phyloP scores from a whole-genome alignment of 2,329 filamentous ascomycete genomes.

The Aspergillus novofumigatus region DNA sequence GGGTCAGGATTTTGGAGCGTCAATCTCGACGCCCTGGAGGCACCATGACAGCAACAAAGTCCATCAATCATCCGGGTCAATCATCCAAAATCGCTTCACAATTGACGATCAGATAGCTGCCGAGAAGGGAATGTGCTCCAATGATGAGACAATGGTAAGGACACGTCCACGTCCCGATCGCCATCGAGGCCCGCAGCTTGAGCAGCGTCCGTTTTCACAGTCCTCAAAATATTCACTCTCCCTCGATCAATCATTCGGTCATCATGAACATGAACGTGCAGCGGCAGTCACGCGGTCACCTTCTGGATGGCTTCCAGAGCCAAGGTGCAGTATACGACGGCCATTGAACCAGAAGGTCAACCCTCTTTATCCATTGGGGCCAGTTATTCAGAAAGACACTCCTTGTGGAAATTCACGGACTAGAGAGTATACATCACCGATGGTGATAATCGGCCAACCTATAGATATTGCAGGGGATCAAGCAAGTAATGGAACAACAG shows the following conservation, averaged over 20 bases:
- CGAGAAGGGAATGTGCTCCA: conserved; percentile 12
- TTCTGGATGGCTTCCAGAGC: conserved; percentile 15
- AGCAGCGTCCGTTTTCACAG: neutral
- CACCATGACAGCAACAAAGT: neutral
- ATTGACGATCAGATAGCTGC: conserved; percentile 26
- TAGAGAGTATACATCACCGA: neutral
- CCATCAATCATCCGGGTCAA: neutral
- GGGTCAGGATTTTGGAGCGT: neutral
- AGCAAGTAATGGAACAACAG: neutral
- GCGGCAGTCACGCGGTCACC: conserved; percentile 1
- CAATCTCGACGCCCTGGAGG: neutral
- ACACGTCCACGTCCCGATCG: too few relatives aligned
- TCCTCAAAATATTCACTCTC: neutral
- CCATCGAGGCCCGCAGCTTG: neutral
- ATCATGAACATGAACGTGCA: neutral
- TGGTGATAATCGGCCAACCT: conserved; percentile 16
- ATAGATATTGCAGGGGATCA: neutral
- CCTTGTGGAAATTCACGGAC: neutral
- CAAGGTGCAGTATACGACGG: conserved; percentile 9
- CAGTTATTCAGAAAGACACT: neutral
- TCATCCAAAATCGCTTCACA: conserved; percentile 16
- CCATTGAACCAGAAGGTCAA: neutral
- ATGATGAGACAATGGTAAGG: neutral
- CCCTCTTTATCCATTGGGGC: neutral
- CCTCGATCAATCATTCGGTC: neutral